Evolutionary conservation across 2,329 filamentous ascomycete species (phyloP).

Genomic region (Aspergillus sojae): DNA sequence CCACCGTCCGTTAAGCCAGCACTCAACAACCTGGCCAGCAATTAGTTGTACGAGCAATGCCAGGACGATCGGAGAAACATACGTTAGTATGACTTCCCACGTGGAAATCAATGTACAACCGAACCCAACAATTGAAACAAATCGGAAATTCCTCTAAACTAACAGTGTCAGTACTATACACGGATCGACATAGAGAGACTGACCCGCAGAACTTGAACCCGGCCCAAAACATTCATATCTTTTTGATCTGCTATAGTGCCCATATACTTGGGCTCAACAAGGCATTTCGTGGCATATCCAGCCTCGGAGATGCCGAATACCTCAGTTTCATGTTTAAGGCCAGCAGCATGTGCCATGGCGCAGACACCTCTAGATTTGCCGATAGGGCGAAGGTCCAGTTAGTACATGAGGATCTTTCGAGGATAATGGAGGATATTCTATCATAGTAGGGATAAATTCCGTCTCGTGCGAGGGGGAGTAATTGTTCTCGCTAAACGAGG

Average conservation of each 20-base stretch:
- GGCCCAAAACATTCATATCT: slow-evolving; percentile 43
- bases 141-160: slow-evolving; percentile 47
- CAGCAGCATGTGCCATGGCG: slow-evolving; percentile 2
- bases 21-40: slow-evolving; percentile 27
- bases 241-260: slow-evolving; percentile 39
- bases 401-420: background rate
- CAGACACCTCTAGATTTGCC: background rate
- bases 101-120: slow-evolving; percentile 47
- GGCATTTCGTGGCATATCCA: slow-evolving; percentile 27
- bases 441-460: background rate
- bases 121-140: slow-evolving; percentile 50
- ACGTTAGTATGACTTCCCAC: slow-evolving; percentile 49
- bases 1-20: slow-evolving; percentile 41
- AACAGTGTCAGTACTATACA: background rate
- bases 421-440: background rate
- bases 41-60: slow-evolving; percentile 14
- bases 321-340: background rate
- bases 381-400: background rate
- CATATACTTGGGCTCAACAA: slow-evolving; percentile 40
- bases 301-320: slow-evolving; percentile 17
- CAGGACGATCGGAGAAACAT: slow-evolving; percentile 16
- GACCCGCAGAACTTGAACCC: slow-evolving; percentile 43
- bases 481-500: background rate
- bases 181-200: slow-evolving; percentile 13
- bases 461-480: background rate